Conservation (phyloP, 768 basidiomycete genomes). For the Lactarius evosmus region DNA sequence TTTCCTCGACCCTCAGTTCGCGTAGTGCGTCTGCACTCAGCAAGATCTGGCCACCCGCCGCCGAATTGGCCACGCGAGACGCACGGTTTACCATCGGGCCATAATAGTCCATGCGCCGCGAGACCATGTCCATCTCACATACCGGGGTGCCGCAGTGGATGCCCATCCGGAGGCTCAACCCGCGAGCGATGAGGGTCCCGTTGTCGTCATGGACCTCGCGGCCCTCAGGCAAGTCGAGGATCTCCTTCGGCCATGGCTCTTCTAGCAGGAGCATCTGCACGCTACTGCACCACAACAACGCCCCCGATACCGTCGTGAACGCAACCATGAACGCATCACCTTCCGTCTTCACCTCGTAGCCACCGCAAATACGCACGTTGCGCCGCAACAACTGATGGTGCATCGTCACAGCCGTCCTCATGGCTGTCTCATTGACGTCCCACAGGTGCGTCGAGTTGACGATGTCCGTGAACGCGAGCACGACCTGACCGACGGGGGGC, state of each 20-base stretch:
- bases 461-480: constrained; percentile 97
- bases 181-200: constrained; percentile 72
- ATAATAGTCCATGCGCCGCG: constrained; percentile 96
- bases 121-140: constrained; percentile 78
- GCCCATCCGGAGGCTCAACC: constrained; percentile 95
- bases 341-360: constrained; percentile 99
- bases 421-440: constrained; percentile 87
- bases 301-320: constrained; percentile 84
- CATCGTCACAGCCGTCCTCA: constrained; percentile 88
- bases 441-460: constrained; percentile 94
- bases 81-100: constrained; percentile 95
- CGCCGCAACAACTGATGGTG: constrained; percentile 88
- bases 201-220: constrained; percentile 66
- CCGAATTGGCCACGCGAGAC: constrained; percentile 75
- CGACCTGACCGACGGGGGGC: constrained; percentile 82
- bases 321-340: constrained; percentile 99
- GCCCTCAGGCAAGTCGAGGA: constrained; percentile 90
- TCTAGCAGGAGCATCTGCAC: constrained; percentile 81
- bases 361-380: constrained; percentile 83
- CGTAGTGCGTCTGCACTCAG: constrained; percentile 83
- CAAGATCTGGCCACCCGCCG: constrained; percentile 92
- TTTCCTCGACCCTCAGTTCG: constrained; percentile 61
- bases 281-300: constrained; percentile 85
- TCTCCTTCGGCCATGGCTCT: constrained; percentile 88
- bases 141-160: constrained; percentile 89